Conservation (phyloP, 2,329 filamentous ascomycete species). For the Ophiostoma pallidulum region DNA sequence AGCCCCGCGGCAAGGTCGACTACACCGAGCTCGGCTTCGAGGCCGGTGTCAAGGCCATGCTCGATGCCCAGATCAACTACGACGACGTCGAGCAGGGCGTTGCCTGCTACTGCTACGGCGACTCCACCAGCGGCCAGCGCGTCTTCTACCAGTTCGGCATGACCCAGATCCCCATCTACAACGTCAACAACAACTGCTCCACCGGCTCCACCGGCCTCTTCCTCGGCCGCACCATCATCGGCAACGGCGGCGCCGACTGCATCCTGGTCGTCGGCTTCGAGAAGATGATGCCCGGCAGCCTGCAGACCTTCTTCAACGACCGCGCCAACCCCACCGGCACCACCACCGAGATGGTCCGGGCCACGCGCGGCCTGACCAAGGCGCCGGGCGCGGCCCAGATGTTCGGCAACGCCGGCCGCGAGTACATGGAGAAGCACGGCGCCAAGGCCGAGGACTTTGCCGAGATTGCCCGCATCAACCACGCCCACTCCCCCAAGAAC, state of each 20-base stretch:
- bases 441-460: conserved; percentile 81
- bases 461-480: conserved; percentile 88
- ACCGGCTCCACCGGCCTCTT: conserved; percentile 87
- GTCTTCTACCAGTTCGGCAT: conserved; percentile 99
- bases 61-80: conserved; percentile 84
- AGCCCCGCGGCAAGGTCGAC: conserved; percentile 86
- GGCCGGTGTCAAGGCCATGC: conserved; percentile 78
- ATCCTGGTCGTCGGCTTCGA: conserved; percentile 91
- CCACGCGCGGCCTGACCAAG: conserved; percentile 70
- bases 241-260: conserved; percentile 74
- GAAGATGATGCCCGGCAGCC: conserved; percentile 92
- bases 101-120: conserved; percentile 97
- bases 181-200: conserved; percentile 98
- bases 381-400: conserved; percentile 82
- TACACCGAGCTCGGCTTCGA: conserved; percentile 93
- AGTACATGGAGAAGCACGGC: conserved; percentile 93
- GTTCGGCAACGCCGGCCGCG: conserved; percentile 87
- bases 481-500: conserved; percentile 83
- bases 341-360: conserved; percentile 67
- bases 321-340: conserved; percentile 70
- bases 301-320: conserved; percentile 79
- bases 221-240: conserved; percentile 72
- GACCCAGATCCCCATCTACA: conserved; percentile 92
- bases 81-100: conserved; percentile 92
- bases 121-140: conserved; percentile 87